These are phyloP conservation scores for Scheffersomyces lignicola DNA, from an alignment of 1,139 yeast species.

Conservation along the genomic window DNA sequence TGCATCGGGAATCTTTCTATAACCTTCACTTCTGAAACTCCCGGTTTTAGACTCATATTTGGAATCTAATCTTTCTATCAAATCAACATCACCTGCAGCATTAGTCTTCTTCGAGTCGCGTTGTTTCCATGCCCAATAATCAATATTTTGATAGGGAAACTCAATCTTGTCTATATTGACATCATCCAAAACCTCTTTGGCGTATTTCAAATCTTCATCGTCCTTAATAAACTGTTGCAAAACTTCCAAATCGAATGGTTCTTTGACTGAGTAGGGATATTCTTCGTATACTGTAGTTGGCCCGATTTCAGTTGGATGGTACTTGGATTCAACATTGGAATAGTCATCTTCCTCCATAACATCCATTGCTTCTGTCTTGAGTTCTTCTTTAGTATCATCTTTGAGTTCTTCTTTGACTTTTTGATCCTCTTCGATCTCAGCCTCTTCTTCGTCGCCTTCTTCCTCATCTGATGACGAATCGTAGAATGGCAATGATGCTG, in stretches of 20 bases:
- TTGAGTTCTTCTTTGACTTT: conserved; percentile 10
- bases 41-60: conserved; percentile 53
- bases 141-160: conserved; percentile 38
- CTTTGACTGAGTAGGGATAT: conserved; percentile 22
- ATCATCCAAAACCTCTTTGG: conserved; percentile 45
- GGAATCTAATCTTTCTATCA: conserved; percentile 30
- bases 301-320: conserved; percentile 41
- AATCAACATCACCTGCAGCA: conserved; percentile 26
- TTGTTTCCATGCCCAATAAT: conserved; percentile 72
- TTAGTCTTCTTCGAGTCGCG: conserved; percentile 28
- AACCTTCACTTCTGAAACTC: conserved; percentile 75
- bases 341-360: conserved; percentile 20
- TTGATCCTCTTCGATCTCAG: conserved; percentile 6
- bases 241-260: conserved; percentile 44
- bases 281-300: conserved; percentile 58
- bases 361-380: conserved; percentile 10
- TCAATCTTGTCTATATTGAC: conserved; percentile 13
- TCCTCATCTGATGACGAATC: conserved; percentile 36
- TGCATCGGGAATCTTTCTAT: conserved; percentile 68
- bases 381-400: conserved; percentile 8
- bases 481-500: conserved; percentile 23
- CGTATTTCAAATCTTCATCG: conserved; percentile 65
- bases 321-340: conserved; percentile 34
- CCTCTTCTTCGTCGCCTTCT: conserved; percentile 15
- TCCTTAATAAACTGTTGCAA: conserved; percentile 64